phyloP scores from a whole-genome alignment of 1,284 basidiomycete species.

The Rhizoctonia solani region DNA sequence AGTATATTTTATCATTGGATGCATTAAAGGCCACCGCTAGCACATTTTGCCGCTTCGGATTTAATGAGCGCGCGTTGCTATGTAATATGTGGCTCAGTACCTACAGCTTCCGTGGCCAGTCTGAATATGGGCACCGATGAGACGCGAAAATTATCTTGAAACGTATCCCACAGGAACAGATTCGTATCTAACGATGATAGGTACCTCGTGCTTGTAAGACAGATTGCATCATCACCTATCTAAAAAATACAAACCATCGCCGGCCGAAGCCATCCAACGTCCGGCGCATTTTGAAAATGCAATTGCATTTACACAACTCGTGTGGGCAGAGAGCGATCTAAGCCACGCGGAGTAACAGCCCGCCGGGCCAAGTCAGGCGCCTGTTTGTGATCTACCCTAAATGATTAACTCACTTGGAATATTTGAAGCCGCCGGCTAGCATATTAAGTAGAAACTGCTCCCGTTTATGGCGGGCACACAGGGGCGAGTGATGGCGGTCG shows the following conservation, averaged over 20 bases:
- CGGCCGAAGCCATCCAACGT: conserved; percentile 34
- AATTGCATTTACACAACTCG: conserved; percentile 31
- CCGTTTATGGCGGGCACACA: conserved; percentile 16
- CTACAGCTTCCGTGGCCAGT: conserved; percentile 17
- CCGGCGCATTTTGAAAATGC: conserved; percentile 32
- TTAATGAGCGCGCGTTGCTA: conserved; percentile 11
- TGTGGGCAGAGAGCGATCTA: conserved; percentile 2
- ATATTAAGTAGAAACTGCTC: conserved; percentile 21
- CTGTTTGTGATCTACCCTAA: background rate
- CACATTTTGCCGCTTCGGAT: conserved; percentile 18
- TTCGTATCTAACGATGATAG: conserved; percentile 13
- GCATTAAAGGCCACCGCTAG: conserved; percentile 24
- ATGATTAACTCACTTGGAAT: conserved; percentile 19
- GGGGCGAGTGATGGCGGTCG: background rate
- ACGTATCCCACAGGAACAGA: conserved; percentile 35
- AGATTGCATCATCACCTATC: conserved; percentile 14
- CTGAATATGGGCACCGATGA: conserved; percentile 8
- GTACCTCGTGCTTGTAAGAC: conserved; percentile 31
- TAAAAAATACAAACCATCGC: conserved; percentile 24
- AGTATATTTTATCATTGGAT: conserved; percentile 19
- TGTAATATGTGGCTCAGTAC: background rate
- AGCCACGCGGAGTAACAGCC: background rate
- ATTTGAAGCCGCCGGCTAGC: conserved; percentile 11
- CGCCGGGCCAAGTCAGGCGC: background rate
- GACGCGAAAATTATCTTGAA: conserved; percentile 14